Evolutionary conservation across 106 monocot genomes (phyloP).

Genomic region (Vanilla planifolia): DNA sequence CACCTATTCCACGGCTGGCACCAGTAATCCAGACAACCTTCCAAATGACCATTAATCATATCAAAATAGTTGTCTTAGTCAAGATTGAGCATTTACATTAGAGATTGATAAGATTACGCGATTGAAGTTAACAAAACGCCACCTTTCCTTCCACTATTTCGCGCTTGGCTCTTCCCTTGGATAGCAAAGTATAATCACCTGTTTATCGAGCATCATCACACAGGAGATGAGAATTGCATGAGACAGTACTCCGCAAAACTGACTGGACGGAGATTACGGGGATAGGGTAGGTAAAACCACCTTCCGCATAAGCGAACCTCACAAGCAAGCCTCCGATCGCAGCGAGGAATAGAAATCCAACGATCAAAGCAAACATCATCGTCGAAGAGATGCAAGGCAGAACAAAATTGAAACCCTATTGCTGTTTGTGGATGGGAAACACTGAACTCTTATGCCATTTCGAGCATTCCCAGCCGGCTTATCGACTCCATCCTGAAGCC

Average conservation of each 20-base stretch:
- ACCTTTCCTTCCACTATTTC: constrained; percentile 66
- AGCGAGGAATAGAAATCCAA: constrained; percentile 13
- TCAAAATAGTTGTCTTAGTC: too few relatives aligned
- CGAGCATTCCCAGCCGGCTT: too few relatives aligned
- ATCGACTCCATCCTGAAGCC: too few relatives aligned
- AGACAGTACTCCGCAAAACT: background rate
- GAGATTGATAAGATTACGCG: background rate
- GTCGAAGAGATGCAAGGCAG: background rate
- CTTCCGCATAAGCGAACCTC: constrained; percentile 60
- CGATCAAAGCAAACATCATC: constrained; percentile 17
- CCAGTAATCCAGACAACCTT: constrained; percentile 93
- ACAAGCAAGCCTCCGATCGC: constrained; percentile 19
- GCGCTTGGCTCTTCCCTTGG: constrained; percentile 47
- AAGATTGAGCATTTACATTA: background rate
- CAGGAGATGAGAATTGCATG: background rate
- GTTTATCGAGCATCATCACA: background rate
- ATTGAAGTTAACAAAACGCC: background rate
- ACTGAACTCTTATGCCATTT: too few relatives aligned
- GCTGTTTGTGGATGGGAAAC: too few relatives aligned
- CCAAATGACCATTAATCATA: background rate
- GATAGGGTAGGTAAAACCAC: constrained; percentile 10
- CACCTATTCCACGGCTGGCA: constrained; percentile 94
- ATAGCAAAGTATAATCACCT: constrained; percentile 65
- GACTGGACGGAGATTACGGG: background rate
- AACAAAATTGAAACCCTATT: background rate